Conservation (phyloP, 192 early-diverging fungal genomes). For the Podila verticillata region DNA sequence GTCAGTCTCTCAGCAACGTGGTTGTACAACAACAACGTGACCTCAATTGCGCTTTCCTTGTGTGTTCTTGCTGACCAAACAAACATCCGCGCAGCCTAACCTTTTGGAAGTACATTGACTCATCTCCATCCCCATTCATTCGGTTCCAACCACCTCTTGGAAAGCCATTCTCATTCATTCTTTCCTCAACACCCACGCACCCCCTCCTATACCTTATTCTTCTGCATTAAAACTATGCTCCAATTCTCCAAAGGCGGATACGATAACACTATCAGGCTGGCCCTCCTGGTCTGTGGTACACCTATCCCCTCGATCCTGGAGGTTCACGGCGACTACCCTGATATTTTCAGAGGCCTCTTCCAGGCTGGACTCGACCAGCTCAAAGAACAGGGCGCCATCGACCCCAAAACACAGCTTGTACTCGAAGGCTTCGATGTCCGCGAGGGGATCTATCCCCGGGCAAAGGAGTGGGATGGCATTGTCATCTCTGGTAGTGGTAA, state of each 20-base stretch:
- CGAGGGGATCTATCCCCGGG: constrained; percentile 43
- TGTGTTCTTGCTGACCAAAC: no score
- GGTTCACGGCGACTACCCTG: constrained; percentile 57
- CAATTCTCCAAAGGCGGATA: background rate
- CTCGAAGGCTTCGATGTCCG: constrained; percentile 58
- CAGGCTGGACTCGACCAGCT: constrained; percentile 38
- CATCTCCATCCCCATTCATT: no score
- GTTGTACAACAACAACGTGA: no score
- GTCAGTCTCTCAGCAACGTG: no score
- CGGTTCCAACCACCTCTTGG: no score
- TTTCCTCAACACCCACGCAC: no score
- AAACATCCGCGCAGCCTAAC: no score
- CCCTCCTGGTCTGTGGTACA: constrained; percentile 61
- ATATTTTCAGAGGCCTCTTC: constrained; percentile 49
- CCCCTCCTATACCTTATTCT: no score
- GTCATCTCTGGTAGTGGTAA: constrained; percentile 65
- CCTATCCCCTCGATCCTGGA: constrained; percentile 55
- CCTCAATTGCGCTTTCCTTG: no score
- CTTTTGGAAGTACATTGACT: no score
- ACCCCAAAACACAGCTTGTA: constrained; percentile 17
- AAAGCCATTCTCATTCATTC: no score
- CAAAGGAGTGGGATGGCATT: constrained; percentile 59
- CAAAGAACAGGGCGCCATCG: constrained; percentile 9
- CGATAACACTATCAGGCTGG: constrained; percentile 35
- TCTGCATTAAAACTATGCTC: background rate